Conservation (phyloP, 1,139 yeast species). For the Magnusiomyces suaveolens region DNA sequence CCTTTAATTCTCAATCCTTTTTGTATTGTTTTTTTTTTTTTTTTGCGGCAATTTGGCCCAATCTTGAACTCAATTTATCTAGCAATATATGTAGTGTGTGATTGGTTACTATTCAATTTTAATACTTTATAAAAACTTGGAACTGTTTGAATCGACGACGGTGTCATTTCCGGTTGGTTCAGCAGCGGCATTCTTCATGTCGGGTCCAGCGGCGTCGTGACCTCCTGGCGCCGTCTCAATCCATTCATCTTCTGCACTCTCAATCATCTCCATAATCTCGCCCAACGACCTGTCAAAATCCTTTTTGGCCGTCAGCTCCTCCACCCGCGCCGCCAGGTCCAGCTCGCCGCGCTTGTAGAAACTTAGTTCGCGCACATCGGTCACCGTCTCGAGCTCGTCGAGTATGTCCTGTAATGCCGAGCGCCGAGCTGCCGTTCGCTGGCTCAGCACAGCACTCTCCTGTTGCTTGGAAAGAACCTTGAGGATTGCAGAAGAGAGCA, state of each 20-base stretch:
- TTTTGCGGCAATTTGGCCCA: no score
- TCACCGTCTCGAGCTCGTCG: slow-evolving; percentile 4
- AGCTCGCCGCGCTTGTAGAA: not conserved
- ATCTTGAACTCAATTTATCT: no score
- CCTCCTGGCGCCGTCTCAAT: slow-evolving; percentile 11
- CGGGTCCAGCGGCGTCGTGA: not conserved
- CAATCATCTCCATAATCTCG: slow-evolving; percentile 13
- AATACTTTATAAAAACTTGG: no score
- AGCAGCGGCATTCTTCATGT: not conserved
- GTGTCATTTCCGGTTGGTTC: no score
- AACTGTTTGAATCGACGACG: no score
- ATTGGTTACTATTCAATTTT: no score
- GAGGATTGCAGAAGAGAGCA: slow-evolving; percentile 14
- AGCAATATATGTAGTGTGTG: no score
- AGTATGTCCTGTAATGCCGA: slow-evolving; percentile 2
- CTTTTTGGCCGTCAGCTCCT: slow-evolving; percentile 4
- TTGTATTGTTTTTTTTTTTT: no score
- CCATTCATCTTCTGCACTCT: slow-evolving; percentile 15
- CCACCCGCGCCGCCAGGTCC: slow-evolving; percentile 9
- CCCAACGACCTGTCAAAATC: slow-evolving; percentile 13
- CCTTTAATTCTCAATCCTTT: no score
- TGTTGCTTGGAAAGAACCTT: slow-evolving; percentile 11
- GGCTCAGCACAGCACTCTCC: slow-evolving; percentile 8
- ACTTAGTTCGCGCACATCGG: not conserved
- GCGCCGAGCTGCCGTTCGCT: slow-evolving; percentile 5